Base-by-base conservation (phyloP, 768 basidiomycete genomes). In the Mycena pura region DNA sequence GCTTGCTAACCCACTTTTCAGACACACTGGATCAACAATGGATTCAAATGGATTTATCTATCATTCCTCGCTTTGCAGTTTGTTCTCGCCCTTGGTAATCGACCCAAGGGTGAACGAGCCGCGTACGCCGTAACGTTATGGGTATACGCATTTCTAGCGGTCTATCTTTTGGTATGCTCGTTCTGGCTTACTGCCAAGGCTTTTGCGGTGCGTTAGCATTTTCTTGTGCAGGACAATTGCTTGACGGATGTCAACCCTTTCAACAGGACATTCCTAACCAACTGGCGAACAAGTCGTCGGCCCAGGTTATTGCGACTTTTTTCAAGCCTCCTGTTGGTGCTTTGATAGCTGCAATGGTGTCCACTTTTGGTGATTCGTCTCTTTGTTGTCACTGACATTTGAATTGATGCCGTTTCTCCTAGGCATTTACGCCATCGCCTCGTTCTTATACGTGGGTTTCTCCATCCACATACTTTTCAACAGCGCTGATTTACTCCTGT, bases 1-100 rank as follows among this genome's bases (percentile, higher is more conserved):
- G 40, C n/a, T 19, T 38, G 27, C 46, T 58, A 43, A 53, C 22
- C 8, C n/a, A 10, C 19, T 32, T 19, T 28, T 11, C 62, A 93
- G 94, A 96, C 95, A 15, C 88, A 93, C 65, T 96, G 93, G 93
- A 79, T 95, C 40, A 97, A 97, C 69, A 64, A 87, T 40, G 86
- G 77, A 14, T 80, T 95, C 56, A 90, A 92, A 78, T 95, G 94
- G 93, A 78, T 93, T 19, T 97, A 96, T 72, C 80, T 96, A 39
- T 82, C 87, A 3, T 91, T 95, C 79, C 79, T 98, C 34, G 92
- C 86, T 15, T 77, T 98, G 27, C 96, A 85, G 59, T 84, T 65
- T 62, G 27, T 69, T 21, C 73, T 83, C 27, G 81, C 80, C 1
- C 70, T 83, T 17, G 83, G 83, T 14, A 83, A 82, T 68, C 75